Evolutionary conservation across 345 rosid species (phyloP).

Genomic region (Salix purpurea): DNA sequence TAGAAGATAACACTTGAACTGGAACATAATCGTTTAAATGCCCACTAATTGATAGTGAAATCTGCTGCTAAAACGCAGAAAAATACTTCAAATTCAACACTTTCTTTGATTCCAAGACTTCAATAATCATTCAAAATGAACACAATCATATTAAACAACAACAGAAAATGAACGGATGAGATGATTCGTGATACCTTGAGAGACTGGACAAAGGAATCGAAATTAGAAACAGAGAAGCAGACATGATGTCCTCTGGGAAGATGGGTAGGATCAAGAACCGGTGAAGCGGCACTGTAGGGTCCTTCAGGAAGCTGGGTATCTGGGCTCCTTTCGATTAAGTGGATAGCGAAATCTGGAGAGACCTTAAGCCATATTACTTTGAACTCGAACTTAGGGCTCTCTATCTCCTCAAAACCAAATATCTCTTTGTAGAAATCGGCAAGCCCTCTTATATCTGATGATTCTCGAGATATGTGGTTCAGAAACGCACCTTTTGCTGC

Average conservation of each 20-base stretch:
- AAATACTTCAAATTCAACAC: too few relatives aligned
- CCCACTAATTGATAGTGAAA: background rate
- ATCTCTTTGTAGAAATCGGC: slow-evolving; percentile 77
- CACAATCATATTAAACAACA: background rate
- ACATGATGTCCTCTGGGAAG: slow-evolving; percentile 78
- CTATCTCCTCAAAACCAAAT: slow-evolving; percentile 77
- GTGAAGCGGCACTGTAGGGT: slow-evolving; percentile 62
- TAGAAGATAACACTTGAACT: too few relatives aligned
- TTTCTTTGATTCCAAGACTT: too few relatives aligned
- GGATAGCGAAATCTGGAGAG: slow-evolving; percentile 55
- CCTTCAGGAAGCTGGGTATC: slow-evolving; percentile 75
- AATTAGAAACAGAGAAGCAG: slow-evolving; percentile 74
- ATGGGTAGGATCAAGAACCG: slow-evolving; percentile 60
- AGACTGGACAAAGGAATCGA: slow-evolving; percentile 53
- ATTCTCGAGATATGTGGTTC: slow-evolving; percentile 82
- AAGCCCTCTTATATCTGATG: slow-evolving; percentile 64
- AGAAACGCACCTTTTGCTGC: slow-evolving; percentile 42
- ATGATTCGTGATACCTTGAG: slow-evolving; percentile 48
- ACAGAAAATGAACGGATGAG: background rate
- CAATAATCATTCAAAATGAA: background rate
- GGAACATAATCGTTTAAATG: background rate
- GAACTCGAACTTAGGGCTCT: slow-evolving; percentile 64
- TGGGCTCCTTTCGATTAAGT: slow-evolving; percentile 69
- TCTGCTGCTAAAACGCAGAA: background rate
- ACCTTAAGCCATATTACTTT: slow-evolving; percentile 82